These are phyloP conservation scores for Bipolaris bicolor DNA, from an alignment of 2,329 filamentous ascomycete genomes.

Conservation along the genomic window DNA sequence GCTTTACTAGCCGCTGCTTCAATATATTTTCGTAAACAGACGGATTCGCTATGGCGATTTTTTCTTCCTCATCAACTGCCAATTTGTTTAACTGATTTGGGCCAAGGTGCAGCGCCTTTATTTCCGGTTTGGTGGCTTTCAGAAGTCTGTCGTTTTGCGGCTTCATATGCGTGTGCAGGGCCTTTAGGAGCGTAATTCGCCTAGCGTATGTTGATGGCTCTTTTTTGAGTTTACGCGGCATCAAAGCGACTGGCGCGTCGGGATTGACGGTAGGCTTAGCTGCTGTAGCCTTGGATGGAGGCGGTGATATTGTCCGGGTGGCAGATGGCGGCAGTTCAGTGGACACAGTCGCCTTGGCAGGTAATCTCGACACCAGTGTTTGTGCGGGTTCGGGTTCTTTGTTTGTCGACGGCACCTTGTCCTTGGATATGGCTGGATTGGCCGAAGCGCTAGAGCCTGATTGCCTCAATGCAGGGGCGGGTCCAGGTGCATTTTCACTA, in stretches of 20 bases:
- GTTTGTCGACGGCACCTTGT: conserved; percentile 13
- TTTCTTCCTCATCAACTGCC: conserved; percentile 79
- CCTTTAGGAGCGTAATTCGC: conserved; percentile 56
- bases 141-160: conserved; percentile 69
- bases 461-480: background rate
- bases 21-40: conserved; percentile 82
- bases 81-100: conserved; percentile 71
- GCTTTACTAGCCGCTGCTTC: conserved; percentile 76
- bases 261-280: conserved; percentile 21
- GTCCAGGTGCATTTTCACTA: conserved; percentile 19
- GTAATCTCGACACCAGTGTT: background rate
- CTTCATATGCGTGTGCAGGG: conserved; percentile 69
- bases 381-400: conserved; percentile 9
- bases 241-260: conserved; percentile 61
- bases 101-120: conserved; percentile 63
- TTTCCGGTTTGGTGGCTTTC: conserved; percentile 58
- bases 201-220: conserved; percentile 50
- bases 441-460: conserved; percentile 29
- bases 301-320: conserved; percentile 42
- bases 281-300: conserved; percentile 24
- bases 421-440: conserved; percentile 31
- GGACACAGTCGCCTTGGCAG: background rate
- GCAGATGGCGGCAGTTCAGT: conserved; percentile 29
- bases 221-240: conserved; percentile 68
- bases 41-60: conserved; percentile 68